A percentile compares a stretch with the other conserved stretches of the same genome.
Conservation (phyloP, 2,329 filamentous ascomycete species). For the Fusarium cyanostomum region DNA sequence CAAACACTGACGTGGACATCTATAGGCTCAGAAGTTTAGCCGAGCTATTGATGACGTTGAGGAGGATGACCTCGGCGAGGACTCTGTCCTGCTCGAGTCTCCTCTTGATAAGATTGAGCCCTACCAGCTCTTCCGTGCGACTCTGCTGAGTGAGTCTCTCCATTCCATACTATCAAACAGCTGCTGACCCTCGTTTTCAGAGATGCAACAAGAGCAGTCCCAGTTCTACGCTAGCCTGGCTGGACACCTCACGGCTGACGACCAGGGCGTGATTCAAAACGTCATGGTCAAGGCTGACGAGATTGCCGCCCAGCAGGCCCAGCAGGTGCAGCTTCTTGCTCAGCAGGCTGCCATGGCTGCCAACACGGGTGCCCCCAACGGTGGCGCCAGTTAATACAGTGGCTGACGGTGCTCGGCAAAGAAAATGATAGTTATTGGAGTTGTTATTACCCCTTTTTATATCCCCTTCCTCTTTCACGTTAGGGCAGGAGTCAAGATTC, state of each 20-base stretch:
- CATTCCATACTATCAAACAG: not conserved
- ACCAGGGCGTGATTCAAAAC: slow-evolving; percentile 81
- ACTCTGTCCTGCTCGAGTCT: slow-evolving; percentile 91
- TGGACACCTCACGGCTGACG: slow-evolving; percentile 79
- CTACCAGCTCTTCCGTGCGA: slow-evolving; percentile 86
- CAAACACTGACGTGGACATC: slow-evolving; percentile 34
- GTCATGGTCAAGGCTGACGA: slow-evolving; percentile 73
- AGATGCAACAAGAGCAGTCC: slow-evolving; percentile 89
- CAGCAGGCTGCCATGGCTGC: slow-evolving; percentile 39
- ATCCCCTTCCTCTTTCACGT: slow-evolving; percentile 41
- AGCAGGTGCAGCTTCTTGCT: slow-evolving; percentile 43
- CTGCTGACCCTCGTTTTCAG: slow-evolving; percentile 58
- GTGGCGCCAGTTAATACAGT: slow-evolving; percentile 39
- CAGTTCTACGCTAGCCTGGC: slow-evolving; percentile 86
- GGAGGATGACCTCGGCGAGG: slow-evolving; percentile 90
- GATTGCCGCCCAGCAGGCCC: slow-evolving; percentile 48
- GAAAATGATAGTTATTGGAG: slow-evolving; percentile 38
- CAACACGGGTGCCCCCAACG: slow-evolving; percentile 36
- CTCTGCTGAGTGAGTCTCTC: slow-evolving; percentile 77
- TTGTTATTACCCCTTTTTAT: slow-evolving; percentile 41
- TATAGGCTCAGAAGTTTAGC: slow-evolving; percentile 83
- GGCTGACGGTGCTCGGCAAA: slow-evolving; percentile 8
- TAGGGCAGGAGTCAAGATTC: slow-evolving; percentile 43
- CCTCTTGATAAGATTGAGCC: slow-evolving; percentile 95
- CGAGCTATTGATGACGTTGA: slow-evolving; percentile 74